A percentile compares a stretch with the other conserved stretches of the same genome.
Evolutionary conservation across 768 basidiomycete genomes (phyloP).

Genomic region (Boletus eberwhitei): DNA sequence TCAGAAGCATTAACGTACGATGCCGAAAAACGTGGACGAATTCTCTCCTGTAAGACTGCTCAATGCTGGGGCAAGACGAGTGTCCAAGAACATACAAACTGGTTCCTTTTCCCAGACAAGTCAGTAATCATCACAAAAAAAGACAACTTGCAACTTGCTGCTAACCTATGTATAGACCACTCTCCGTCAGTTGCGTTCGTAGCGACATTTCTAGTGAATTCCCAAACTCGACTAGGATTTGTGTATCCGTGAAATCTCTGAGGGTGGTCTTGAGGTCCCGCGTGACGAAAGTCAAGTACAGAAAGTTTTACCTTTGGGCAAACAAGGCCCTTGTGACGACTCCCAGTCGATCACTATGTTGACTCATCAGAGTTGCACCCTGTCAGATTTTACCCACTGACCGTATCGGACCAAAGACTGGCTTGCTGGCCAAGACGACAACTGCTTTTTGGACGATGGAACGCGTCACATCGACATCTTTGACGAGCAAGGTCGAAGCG

Average conservation of each 20-base stretch:
- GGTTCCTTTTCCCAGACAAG: conserved; percentile 48
- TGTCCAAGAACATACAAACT: conserved; percentile 49
- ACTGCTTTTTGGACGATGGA: conserved; percentile 98
- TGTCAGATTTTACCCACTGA: conserved; percentile 24
- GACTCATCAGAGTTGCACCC: conserved; percentile 2
- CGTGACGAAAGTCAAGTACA: not conserved
- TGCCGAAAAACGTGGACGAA: conserved; percentile 93
- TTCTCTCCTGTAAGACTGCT: conserved; percentile 59
- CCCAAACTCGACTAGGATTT: conserved; percentile 87
- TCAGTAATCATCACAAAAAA: conserved; percentile 5
- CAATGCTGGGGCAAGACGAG: not conserved
- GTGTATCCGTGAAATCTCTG: conserved; percentile 84
- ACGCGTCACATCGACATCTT: conserved; percentile 83
- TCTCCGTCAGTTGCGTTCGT: conserved; percentile 82
- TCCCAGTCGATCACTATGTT: conserved; percentile 78
- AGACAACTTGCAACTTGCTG: not conserved
- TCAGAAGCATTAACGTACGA: conserved; percentile 88
- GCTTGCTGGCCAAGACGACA: conserved; percentile 87
- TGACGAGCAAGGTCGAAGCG: conserved; percentile 71
- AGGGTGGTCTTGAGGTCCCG: not conserved
- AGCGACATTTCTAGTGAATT: conserved; percentile 72
- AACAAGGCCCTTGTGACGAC: conserved; percentile 93
- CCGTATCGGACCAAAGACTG: conserved; percentile 93
- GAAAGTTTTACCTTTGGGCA: conserved; percentile 58
- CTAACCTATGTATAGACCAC: conserved; percentile 92